Conservation (phyloP, 768 basidiomycete species). For the Porphyrellus cyaneotinctus region DNA sequence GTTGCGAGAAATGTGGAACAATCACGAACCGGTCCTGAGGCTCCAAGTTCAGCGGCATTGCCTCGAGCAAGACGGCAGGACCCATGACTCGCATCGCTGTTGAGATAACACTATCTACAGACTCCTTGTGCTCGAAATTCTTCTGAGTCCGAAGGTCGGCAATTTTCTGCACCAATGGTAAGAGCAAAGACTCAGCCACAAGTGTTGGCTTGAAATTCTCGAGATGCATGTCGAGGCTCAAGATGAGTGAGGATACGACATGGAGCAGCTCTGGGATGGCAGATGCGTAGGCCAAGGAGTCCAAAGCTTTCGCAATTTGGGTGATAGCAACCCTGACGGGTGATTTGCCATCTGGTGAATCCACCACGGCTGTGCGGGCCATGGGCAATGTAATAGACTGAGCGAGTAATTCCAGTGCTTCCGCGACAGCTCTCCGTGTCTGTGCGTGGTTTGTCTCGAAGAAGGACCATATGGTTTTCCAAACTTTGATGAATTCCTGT, state of each 20-base stretch:
- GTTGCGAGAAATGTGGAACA: background rate
- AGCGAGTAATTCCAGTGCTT: conserved; percentile 58
- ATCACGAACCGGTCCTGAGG: conserved; percentile 65
- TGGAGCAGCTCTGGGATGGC: conserved; percentile 78
- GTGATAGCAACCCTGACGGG: conserved; percentile 59
- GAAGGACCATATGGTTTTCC: conserved; percentile 74
- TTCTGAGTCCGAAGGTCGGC: conserved; percentile 73
- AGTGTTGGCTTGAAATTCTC: conserved; percentile 40
- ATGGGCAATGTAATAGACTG: conserved; percentile 68
- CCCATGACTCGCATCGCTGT: conserved; percentile 83
- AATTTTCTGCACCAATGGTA: conserved; percentile 65
- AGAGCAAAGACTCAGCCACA: conserved; percentile 66
- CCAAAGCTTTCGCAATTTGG: conserved; percentile 64
- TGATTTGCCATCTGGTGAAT: conserved; percentile 44
- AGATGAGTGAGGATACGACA: conserved; percentile 66
- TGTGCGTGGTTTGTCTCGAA: conserved; percentile 63
- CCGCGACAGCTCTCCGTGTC: conserved; percentile 60
- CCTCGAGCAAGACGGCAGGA: conserved; percentile 68
- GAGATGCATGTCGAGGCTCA: conserved; percentile 51
- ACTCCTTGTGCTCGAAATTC: conserved; percentile 88
- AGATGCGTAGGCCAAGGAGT: conserved; percentile 67
- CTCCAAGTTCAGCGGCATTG: conserved; percentile 83
- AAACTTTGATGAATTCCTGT: conserved; percentile 56
- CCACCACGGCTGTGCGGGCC: conserved; percentile 49
- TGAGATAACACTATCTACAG: conserved; percentile 73